Conservation (phyloP, 306 rosid species). For the Trifolium subterraneum region DNA sequence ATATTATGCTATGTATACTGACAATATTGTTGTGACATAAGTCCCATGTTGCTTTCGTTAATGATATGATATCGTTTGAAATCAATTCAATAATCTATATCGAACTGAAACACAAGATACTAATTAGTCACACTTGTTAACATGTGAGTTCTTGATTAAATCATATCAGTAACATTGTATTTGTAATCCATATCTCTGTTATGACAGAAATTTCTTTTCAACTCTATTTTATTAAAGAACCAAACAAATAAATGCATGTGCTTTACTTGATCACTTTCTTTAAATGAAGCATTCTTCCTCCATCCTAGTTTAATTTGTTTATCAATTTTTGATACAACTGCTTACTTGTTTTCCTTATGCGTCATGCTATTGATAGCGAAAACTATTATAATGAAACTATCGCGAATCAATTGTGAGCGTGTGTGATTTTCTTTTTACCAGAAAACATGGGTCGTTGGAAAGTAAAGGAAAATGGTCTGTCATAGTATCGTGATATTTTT, state of each 20-base stretch:
- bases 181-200: background rate
- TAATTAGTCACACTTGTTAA: background rate
- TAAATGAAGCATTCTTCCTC: too few species aligned
- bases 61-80: slow-evolving; percentile 1
- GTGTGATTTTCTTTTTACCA: too few species aligned
- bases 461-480: too few species aligned
- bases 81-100: background rate
- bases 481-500: too few species aligned
- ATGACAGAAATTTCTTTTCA: background rate
- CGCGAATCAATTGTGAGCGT: too few species aligned
- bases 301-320: too few species aligned
- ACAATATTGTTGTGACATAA: background rate
- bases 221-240: background rate
- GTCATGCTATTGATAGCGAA: too few species aligned
- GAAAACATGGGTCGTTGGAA: too few species aligned
- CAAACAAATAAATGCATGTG: background rate
- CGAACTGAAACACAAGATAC: background rate
- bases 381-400: too few species aligned
- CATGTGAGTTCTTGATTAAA: background rate
- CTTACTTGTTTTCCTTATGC: too few species aligned
- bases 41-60: background rate
- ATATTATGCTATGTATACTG: background rate
- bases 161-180: background rate
- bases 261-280: background rate
- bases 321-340: too few species aligned